These are phyloP conservation scores for Colletotrichum costaricense DNA, from an alignment of 2,329 filamentous ascomycete species.

Conservation along the genomic window DNA sequence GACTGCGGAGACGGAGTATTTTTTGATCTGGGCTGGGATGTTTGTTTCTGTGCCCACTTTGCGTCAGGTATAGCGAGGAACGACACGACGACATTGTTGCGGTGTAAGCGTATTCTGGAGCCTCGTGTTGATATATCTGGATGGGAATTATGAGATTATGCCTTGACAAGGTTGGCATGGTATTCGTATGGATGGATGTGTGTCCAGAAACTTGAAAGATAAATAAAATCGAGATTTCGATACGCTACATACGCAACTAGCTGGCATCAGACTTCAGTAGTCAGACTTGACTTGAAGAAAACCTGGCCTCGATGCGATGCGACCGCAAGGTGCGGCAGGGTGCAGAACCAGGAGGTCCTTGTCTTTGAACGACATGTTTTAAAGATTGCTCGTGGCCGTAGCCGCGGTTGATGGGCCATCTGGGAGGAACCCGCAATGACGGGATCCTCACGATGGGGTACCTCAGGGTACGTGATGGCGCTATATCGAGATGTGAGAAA, in stretches of 20 bases:
- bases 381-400: not conserved
- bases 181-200: not conserved
- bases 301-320: constrained; percentile 13
- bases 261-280: not conserved
- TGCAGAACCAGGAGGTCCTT: constrained; percentile 2
- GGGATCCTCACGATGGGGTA: not conserved
- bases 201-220: not conserved
- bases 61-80: not conserved
- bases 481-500: not conserved
- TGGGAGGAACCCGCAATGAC: constrained; percentile 12
- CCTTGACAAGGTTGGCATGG: not conserved
- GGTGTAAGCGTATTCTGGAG: constrained; percentile 11
- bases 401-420: not conserved
- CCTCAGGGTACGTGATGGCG: not conserved
- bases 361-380: constrained; percentile 1
- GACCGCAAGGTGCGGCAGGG: constrained; percentile 12
- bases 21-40: constrained; percentile 10
- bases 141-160: not conserved
- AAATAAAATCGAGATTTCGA: not conserved
- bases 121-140: not conserved
- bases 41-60: constrained; percentile 25
- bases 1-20: constrained; percentile 19
- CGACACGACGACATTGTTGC: constrained; percentile 11
- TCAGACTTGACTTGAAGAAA: constrained; percentile 1
- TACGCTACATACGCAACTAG: not conserved